Percentiles rank a stretch among this genome's conserved stretches.
These are phyloP conservation scores for Basipetospora sp. DNA, from an alignment of 2,329 filamentous ascomycete species.

Conservation along the genomic window DNA sequence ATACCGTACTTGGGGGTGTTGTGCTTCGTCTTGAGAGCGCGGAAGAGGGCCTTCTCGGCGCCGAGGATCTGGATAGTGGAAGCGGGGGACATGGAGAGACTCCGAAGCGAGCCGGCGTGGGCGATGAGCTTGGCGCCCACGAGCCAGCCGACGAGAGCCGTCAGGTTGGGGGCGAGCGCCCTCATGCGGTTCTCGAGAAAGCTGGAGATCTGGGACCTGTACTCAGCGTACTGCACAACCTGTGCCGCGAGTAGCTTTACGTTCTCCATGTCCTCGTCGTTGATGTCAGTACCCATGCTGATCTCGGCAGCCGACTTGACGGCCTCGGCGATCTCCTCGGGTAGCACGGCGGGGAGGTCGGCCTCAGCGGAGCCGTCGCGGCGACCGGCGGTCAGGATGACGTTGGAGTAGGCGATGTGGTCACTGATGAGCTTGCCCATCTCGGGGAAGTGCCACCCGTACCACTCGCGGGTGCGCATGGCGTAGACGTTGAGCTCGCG, in stretches of 20 bases:
- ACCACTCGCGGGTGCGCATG: conserved; percentile 99
- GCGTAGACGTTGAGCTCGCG: conserved; percentile 98
- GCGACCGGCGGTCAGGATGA: conserved; percentile 81
- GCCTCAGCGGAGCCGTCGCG: conserved; percentile 61
- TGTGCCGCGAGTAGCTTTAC: conserved; percentile 85
- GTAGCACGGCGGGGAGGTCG: conserved; percentile 79
- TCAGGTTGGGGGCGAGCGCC: conserved; percentile 90
- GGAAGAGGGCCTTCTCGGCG: conserved; percentile 96
- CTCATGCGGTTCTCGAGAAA: conserved; percentile 91
- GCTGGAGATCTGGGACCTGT: conserved; percentile 71
- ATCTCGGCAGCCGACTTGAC: conserved; percentile 92
- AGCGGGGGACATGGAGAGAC: conserved; percentile 84
- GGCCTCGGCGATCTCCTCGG: conserved; percentile 82
- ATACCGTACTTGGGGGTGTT: conserved; percentile 97
- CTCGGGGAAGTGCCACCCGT: conserved; percentile 99
- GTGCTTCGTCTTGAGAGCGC: conserved; percentile 96
- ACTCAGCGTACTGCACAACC: conserved; percentile 82
- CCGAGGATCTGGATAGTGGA: conserved; percentile 96
- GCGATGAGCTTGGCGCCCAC: conserved; percentile 91
- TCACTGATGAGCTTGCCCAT: conserved; percentile 94
- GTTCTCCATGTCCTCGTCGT: conserved; percentile 78
- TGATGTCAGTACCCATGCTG: conserved; percentile 97
- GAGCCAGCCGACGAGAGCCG: conserved; percentile 78
- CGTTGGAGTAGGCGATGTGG: conserved; percentile 82
- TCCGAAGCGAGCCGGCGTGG: conserved; percentile 86